Evolutionary conservation across 306 rosid genomes (phyloP), one percentile per base, ranked within the genome.

Genomic region (Malus orientalis): DNA sequence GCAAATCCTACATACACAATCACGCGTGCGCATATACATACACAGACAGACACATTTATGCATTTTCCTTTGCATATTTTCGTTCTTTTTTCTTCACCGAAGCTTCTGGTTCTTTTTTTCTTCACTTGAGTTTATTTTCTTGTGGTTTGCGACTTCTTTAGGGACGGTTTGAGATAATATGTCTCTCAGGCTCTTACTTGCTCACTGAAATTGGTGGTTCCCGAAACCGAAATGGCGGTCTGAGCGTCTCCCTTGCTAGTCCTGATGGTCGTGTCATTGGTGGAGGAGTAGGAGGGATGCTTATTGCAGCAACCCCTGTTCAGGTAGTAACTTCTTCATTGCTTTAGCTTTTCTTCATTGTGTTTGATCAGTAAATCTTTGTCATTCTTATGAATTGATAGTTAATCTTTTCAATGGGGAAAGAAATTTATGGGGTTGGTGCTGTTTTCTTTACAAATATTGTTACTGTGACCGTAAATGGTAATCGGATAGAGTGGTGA

Each of bases 111-210:
- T 6, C 62, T 38, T 44, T 16, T 14, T 58, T 67, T 63, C 38
- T 64, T 38, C 42, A 38, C 42, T 38, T 38, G 42, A 54, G 14
- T 53, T 67, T 61, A 23, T 69, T 77, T 18, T 71, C 57, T 55
- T 61, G 77, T 57, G 79, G 53, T 62, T 58, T 85, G 77, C 74
- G 49, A 74, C 19, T 77, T 85, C 27, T 63, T 69, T 75, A 96
- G 99, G 99, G 99, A 42, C 96, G 91, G 57, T 96, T 89, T 45
- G 98, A 92, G 91, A 96, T 96, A 80, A 73, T 96, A 64, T 89
- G 93, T 86, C 86, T 96, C 44, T 82, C 98, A 20, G 99, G 99
- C 74, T 92, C 97, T 63, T 92, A 88, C 76, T 70, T 93, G 81
- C 88, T 86, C 36, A 81, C 85, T 32, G 98, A 92, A 60, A 68